Conservation (phyloP, 2,329 filamentous ascomycete species). For the Aspergillus candidus region DNA sequence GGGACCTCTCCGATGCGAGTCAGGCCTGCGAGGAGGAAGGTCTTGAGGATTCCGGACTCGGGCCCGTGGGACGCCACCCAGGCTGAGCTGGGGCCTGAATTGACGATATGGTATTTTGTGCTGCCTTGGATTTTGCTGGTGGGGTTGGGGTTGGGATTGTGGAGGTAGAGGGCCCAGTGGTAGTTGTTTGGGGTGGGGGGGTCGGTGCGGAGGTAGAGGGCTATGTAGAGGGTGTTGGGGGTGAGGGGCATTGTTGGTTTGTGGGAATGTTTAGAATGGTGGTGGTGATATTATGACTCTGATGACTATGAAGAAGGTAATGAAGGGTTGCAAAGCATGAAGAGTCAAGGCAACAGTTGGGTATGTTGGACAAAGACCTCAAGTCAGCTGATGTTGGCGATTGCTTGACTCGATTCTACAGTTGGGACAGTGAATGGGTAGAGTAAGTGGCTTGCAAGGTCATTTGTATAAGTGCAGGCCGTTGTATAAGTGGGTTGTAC, state of each 20-base stretch:
- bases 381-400: too few relatives aligned
- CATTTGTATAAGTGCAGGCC: too few relatives aligned
- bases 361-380: too few relatives aligned
- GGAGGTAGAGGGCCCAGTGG: conserved; percentile 27
- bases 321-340: too few relatives aligned
- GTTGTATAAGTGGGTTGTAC: too few relatives aligned
- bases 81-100: conserved; percentile 7
- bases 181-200: conserved; percentile 22
- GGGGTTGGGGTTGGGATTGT: conserved; percentile 6
- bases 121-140: conserved; percentile 2
- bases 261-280: not conserved
- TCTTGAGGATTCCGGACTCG: conserved; percentile 13
- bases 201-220: conserved; percentile 20
- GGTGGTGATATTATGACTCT: not conserved
- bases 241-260: not conserved
- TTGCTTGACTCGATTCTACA: not conserved
- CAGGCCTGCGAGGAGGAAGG: conserved; percentile 19
- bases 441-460: too few relatives aligned
- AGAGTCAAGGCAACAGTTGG: too few relatives aligned
- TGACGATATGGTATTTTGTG: conserved; percentile 21
- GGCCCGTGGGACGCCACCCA: conserved; percentile 17
- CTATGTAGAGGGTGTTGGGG: conserved; percentile 18
- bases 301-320: too few relatives aligned
- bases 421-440: not conserved
- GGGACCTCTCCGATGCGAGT: conserved; percentile 18